phyloP scores from a whole-genome alignment of 129 eudicot genomes.

The Gnaphalium uliginosum region DNA sequence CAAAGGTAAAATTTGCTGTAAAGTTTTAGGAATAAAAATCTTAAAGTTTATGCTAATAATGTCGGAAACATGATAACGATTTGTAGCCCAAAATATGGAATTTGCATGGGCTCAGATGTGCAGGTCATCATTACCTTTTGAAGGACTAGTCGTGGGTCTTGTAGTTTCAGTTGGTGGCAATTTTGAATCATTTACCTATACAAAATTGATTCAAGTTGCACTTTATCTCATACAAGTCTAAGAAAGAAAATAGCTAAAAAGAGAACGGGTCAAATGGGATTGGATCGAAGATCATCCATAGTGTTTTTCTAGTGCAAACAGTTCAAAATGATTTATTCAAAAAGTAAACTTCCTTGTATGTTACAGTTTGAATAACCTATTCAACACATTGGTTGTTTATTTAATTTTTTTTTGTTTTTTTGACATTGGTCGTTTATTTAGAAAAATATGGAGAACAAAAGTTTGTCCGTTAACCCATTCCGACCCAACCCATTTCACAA shows the following conservation, averaged over 20 bases:
- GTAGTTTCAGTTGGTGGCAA: background rate
- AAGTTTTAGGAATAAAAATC: background rate
- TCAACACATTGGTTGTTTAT: background rate
- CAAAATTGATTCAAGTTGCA: background rate
- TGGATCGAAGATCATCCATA: background rate
- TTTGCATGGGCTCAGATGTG: background rate
- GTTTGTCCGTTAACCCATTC: background rate
- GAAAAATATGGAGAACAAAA: background rate
- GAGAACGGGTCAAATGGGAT: background rate
- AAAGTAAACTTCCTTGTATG: too few species aligned
- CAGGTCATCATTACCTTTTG: background rate
- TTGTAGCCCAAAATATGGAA: background rate
- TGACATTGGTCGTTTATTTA: background rate
- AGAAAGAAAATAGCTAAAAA: background rate
- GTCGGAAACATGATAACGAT: background rate
- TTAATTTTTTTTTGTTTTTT: too few species aligned
- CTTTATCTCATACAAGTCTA: background rate
- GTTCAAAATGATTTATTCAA: background rate
- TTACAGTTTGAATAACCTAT: too few species aligned
- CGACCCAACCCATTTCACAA: background rate
- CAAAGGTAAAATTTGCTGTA: conserved; percentile 52
- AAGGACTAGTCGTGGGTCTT: background rate
- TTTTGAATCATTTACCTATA: background rate
- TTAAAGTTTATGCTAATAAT: background rate
- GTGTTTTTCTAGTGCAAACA: background rate